Evolutionary conservation across 208 protist genomes (phyloP).

Genomic region (Porcisia hertigi): DNA sequence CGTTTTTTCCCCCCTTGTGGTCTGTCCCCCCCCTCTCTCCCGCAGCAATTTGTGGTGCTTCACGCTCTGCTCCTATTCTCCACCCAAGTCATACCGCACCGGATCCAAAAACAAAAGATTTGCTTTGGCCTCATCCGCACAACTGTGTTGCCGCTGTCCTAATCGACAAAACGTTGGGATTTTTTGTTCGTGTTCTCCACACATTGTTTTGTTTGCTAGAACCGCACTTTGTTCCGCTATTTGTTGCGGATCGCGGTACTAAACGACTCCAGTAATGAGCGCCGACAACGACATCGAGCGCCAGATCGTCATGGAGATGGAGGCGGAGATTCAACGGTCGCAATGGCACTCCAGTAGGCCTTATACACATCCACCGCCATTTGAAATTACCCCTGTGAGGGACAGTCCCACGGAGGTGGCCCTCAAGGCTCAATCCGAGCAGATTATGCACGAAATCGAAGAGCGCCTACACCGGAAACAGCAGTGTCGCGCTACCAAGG

Average conservation of each 20-base stretch:
- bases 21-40: not conserved
- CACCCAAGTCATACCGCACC: not conserved
- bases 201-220: too few relatives aligned
- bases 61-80: not conserved
- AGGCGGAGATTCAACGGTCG: constrained; percentile 58
- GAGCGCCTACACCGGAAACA: constrained; percentile 45
- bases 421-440: constrained; percentile 37
- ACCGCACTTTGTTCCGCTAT: too few relatives aligned
- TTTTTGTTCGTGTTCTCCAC: too few relatives aligned
- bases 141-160: not conserved
- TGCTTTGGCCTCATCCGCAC: too few relatives aligned
- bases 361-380: constrained; percentile 29
- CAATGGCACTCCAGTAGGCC: constrained; percentile 10
- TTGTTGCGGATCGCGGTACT: too few relatives aligned
- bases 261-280: constrained; percentile 43
- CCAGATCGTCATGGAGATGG: constrained; percentile 84
- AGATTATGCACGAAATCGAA: constrained; percentile 56
- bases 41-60: too few relatives aligned
- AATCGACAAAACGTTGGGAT: too few relatives aligned
- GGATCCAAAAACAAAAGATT: too few relatives aligned
- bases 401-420: constrained; percentile 24
- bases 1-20: not conserved
- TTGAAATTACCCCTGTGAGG: constrained; percentile 50
- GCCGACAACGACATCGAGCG: constrained; percentile 64
- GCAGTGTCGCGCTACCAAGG: constrained; percentile 47